Conservation (phyloP, 495 filamentous ascomycete species). For the Sporormia fimetaria region DNA sequence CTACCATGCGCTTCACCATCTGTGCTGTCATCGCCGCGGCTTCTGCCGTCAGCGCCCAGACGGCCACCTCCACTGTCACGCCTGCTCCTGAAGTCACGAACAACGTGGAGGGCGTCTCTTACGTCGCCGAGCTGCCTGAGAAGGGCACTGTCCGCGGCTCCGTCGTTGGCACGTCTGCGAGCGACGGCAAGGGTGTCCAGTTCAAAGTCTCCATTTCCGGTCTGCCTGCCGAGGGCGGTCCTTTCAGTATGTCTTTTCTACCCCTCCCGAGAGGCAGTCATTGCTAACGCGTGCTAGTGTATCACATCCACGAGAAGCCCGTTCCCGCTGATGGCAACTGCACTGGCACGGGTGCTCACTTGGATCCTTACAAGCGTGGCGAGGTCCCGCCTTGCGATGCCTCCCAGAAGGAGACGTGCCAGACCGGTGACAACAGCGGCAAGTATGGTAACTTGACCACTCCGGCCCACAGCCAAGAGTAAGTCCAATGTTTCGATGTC, state of each 20-base stretch:
- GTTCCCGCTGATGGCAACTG: conserved; percentile 72
- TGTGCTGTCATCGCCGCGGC: conserved; percentile 36
- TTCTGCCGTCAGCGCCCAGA: conserved; percentile 36
- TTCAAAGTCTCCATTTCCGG: conserved; percentile 53
- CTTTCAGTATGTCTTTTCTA: conserved; percentile 51
- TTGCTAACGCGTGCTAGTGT: conserved; percentile 40
- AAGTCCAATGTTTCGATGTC: conserved; percentile 8
- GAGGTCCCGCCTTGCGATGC: conserved; percentile 55
- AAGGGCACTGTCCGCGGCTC: conserved; percentile 48
- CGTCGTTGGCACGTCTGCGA: conserved; percentile 43
- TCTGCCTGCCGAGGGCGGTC: conserved; percentile 52
- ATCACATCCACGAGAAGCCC: conserved; percentile 70
- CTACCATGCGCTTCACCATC: conserved; percentile 35
- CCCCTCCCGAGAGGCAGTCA: neutral
- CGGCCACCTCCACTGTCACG: conserved; percentile 33
- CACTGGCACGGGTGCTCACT: conserved; percentile 54
- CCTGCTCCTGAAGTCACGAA: conserved; percentile 42
- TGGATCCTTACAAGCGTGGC: conserved; percentile 55
- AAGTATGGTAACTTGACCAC: conserved; percentile 60
- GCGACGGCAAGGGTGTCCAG: conserved; percentile 50
- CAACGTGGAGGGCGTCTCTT: conserved; percentile 51
- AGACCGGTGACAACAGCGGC: conserved; percentile 74
- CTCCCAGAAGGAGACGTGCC: conserved; percentile 53
- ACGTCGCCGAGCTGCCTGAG: conserved; percentile 48
- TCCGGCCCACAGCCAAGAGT: conserved; percentile 31